Evolutionary conservation across 305 asterid genomes (phyloP), one percentile per base, ranked within the genome.

Genomic region (Fraxinus albicans): DNA sequence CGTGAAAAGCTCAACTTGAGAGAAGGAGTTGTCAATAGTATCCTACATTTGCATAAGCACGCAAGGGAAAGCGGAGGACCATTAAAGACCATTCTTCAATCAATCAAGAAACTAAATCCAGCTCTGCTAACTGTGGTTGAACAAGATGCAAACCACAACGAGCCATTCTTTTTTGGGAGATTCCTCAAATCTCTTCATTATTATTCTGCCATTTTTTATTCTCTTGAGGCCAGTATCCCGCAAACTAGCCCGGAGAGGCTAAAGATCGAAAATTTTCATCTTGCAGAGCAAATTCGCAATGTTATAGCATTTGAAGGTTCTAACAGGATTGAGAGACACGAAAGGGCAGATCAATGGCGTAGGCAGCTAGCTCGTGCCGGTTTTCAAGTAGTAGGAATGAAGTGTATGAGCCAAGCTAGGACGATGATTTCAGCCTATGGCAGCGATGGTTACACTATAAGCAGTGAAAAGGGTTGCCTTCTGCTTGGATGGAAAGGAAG

Each of bases 401-500:
- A 82, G 83, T 89, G 89, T 40, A 79, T 86, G 87, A 79, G 84
- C 34, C 85, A 88, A 67, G 91, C 78, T 4, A 78, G 79, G 31
- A 27, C 9, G 82, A 79, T 89, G 91, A 55, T 91, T 35, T 78
- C 87, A 17, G 85, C 79, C 25, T 89, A 89, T 81, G 91, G 88
- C 33, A 79, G 86, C 76, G 89, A 90, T 55, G 91, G 92, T 9
- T 91, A 87, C 60, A 91, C 90, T 29, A 82, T 91, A 53, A 84
- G 19, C 4, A 82, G 82, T 70, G 93, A 90, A 40, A 93, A 91
- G 82, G 95, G 95, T 0, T 89, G 93, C 85, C 89, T 93, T 69
- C 89, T 88, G 78, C 91, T 92, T 34, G 95, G 95, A 65, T 91
- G 97, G 97, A 93, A 90, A 87, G 94, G 94, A 65, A 89, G 90